These are phyloP conservation scores for Cryptococcus sp. DNA, from an alignment of 1,284 basidiomycete genomes.

Conservation along the genomic window DNA sequence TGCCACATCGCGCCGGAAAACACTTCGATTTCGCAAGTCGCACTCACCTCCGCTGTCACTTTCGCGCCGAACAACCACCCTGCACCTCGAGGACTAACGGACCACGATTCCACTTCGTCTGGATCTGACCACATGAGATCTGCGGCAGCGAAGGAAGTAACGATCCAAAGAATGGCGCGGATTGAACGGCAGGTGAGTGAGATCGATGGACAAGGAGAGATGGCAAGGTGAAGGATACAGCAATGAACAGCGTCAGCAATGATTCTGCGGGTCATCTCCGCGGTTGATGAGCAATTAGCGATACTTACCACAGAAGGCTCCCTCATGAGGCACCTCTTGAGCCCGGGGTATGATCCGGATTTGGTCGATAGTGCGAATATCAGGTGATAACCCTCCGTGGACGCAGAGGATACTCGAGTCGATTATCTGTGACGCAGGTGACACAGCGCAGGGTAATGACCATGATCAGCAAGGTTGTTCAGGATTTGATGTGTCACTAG, in stretches of 20 bases:
- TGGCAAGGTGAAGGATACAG: too few species aligned
- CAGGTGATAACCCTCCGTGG: slow-evolving; percentile 88
- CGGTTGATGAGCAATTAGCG: not conserved
- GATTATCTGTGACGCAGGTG: slow-evolving; percentile 67
- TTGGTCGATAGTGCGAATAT: slow-evolving; percentile 88
- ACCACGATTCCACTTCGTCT: slow-evolving; percentile 94
- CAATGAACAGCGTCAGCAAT: not conserved
- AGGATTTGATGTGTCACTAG: not conserved
- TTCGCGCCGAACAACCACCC: slow-evolving; percentile 92
- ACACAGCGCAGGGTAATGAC: not conserved
- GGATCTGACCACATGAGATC: slow-evolving; percentile 99
- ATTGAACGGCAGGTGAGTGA: too few species aligned
- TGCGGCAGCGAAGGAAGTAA: slow-evolving; percentile 39
- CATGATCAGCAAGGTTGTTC: not conserved
- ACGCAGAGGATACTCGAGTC: slow-evolving; percentile 89
- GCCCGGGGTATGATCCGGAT: slow-evolving; percentile 86
- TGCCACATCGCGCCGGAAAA: not conserved
- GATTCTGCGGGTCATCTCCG: not conserved
- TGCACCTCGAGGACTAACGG: slow-evolving; percentile 88
- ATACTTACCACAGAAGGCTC: slow-evolving; percentile 85
- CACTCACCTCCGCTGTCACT: slow-evolving; percentile 76
- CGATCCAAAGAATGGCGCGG: too few species aligned
- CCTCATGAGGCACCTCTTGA: slow-evolving; percentile 95
- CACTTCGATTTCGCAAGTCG: not conserved
- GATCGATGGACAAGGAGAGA: too few species aligned